Percentiles rank a stretch among this genome's conserved stretches.
phyloP scores from a whole-genome alignment of 106 monocot genomes.

The Dactylorhiza incarnata region DNA sequence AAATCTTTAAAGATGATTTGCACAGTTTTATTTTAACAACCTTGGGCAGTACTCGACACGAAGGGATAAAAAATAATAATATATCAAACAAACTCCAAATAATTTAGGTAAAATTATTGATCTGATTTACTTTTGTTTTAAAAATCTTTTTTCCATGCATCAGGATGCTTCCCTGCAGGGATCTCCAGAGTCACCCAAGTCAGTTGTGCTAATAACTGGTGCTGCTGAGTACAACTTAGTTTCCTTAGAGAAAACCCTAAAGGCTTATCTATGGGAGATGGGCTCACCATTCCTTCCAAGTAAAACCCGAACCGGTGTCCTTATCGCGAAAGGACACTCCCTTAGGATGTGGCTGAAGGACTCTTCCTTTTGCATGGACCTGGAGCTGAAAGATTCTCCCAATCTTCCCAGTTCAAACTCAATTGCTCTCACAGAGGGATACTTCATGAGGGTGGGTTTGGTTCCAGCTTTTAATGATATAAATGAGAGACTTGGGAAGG shows the following conservation, averaged over 20 bases:
- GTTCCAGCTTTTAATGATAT: slow-evolving; percentile 88
- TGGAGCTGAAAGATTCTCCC: slow-evolving; percentile 76
- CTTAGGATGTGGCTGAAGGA: slow-evolving; percentile 99
- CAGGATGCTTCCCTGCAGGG: slow-evolving; percentile 97
- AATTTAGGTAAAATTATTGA: not conserved
- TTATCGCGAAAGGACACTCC: slow-evolving; percentile 92
- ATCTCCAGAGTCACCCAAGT: slow-evolving; percentile 86
- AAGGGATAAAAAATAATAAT: too few relatives aligned
- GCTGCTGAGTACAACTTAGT: slow-evolving; percentile 86
- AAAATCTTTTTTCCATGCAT: not conserved
- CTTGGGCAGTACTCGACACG: too few relatives aligned
- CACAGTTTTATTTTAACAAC: too few relatives aligned
- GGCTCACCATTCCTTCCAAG: slow-evolving; percentile 92
- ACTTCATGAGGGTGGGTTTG: slow-evolving; percentile 85
- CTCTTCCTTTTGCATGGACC: slow-evolving; percentile 89
- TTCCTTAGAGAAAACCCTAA: slow-evolving; percentile 75
- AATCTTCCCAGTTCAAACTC: slow-evolving; percentile 65
- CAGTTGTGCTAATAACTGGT: slow-evolving; percentile 85
- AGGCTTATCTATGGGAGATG: slow-evolving; percentile 94
- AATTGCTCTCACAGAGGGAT: slow-evolving; percentile 75
- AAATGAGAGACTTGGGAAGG: slow-evolving; percentile 63
- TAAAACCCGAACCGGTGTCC: slow-evolving; percentile 70
- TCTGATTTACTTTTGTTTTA: not conserved
- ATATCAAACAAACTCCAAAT: too few relatives aligned
- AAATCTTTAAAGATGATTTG: too few relatives aligned